phyloP scores from a whole-genome alignment of 192 early-diverging fungal species.

The Irineochytrium annulatum region DNA sequence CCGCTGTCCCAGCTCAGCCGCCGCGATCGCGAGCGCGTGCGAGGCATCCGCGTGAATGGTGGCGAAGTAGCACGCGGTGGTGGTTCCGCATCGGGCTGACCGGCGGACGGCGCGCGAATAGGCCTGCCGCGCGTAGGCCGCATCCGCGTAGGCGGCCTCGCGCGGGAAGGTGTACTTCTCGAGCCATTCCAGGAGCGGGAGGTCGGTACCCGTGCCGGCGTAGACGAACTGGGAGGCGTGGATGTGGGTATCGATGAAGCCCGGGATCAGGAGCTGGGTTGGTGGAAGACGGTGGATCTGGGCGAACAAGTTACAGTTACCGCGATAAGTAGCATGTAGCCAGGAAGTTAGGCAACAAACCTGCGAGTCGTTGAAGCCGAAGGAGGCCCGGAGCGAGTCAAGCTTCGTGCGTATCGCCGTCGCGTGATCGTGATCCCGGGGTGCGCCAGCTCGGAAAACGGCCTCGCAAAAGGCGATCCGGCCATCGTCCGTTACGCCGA shows the following conservation, averaged over 20 bases:
- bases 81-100: conserved; percentile 80
- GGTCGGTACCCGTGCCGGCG: conserved; percentile 83
- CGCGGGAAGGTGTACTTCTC: conserved; percentile 86
- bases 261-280: conserved; percentile 72
- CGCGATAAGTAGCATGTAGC: too few species aligned
- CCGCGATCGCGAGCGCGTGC: conserved; percentile 67
- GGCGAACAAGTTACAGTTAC: too few species aligned
- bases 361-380: too few species aligned
- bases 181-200: conserved; percentile 84
- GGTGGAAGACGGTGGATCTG: background rate
- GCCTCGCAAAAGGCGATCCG: conserved; percentile 69
- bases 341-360: too few species aligned
- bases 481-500: conserved; percentile 62
- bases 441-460: too few species aligned
- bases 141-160: conserved; percentile 70
- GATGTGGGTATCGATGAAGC: conserved; percentile 90
- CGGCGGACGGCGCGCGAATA: conserved; percentile 68
- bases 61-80: conserved; percentile 86
- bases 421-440: too few species aligned
- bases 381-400: background rate
- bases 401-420: background rate
- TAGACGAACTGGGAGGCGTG: conserved; percentile 92
- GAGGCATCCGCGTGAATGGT: conserved; percentile 81
- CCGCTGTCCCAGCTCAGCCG: conserved; percentile 75
- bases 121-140: conserved; percentile 59